Evolutionary conservation across 176 grass and related monocot genomes (phyloP).

Genomic region (Zoysia japonica): DNA sequence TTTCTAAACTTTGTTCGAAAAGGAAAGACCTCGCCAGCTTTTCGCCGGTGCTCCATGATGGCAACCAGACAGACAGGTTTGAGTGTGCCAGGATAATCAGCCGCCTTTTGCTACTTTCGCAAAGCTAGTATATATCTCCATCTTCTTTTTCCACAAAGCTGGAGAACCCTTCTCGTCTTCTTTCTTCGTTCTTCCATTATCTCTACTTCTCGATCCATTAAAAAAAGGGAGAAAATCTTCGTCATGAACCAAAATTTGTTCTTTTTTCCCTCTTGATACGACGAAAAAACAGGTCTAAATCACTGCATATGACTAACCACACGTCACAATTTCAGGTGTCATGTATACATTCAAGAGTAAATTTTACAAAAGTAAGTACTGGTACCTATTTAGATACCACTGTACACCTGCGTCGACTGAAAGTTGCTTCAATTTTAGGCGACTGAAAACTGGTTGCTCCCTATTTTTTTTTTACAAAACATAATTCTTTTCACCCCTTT

Average conservation of each 20-base stretch:
- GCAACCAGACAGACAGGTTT: not conserved
- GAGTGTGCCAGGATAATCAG: not conserved
- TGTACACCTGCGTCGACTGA: too few relatives aligned
- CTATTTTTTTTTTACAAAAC: too few relatives aligned
- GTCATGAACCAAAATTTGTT: not conserved
- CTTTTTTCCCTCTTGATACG: not conserved
- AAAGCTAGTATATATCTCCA: not conserved
- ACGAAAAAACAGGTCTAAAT: not conserved
- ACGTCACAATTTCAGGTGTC: too few relatives aligned
- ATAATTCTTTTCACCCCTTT: too few relatives aligned
- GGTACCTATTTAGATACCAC: too few relatives aligned
- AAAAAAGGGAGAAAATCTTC: not conserved
- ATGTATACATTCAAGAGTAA: too few relatives aligned
- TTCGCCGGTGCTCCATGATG: not conserved
- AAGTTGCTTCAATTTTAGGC: too few relatives aligned
- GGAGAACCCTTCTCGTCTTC: not conserved
- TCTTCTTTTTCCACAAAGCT: not conserved
- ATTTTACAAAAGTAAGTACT: too few relatives aligned
- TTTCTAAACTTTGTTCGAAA: not conserved
- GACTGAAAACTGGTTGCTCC: too few relatives aligned
- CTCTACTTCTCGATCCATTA: not conserved
- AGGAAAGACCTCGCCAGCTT: not conserved
- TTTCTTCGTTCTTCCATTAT: not conserved
- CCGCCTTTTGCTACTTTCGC: not conserved
- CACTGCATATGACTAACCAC: too few relatives aligned